Conservation (phyloP, 2,329 filamentous ascomycete genomes). For the Apiospora sp. region DNA sequence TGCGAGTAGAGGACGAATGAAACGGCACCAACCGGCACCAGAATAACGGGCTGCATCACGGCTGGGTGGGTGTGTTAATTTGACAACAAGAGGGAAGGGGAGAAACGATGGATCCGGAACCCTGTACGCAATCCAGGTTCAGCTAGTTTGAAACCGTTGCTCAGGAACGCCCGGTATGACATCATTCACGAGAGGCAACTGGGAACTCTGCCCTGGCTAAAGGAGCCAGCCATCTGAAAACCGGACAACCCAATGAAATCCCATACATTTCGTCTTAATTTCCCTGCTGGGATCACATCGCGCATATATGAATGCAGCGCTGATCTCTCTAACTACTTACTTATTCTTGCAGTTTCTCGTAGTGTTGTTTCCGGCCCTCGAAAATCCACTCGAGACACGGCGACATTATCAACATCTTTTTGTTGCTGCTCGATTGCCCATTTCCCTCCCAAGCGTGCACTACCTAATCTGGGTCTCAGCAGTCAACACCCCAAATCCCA, state of each 20-base stretch:
- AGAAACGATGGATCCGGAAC: slow-evolving; percentile 8
- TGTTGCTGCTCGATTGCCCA: neutral
- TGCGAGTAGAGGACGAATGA: slow-evolving; percentile 2
- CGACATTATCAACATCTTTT: neutral
- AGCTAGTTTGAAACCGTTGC: slow-evolving; percentile 21
- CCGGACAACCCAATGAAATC: neutral
- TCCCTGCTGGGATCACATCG: neutral
- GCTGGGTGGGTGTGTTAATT: slow-evolving; percentile 11
- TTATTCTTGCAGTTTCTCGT: neutral
- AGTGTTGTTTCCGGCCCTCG: neutral
- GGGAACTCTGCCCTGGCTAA: slow-evolving; percentile 10
- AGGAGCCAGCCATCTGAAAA: slow-evolving; percentile 4
- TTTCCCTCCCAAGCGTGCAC: neutral
- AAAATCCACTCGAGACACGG: neutral
- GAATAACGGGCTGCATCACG: slow-evolving; percentile 14
- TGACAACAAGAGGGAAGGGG: neutral
- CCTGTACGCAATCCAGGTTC: neutral
- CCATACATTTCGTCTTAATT: neutral
- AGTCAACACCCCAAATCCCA: neutral
- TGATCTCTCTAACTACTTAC: neutral
- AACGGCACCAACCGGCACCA: slow-evolving; percentile 8
- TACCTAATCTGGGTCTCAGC: neutral
- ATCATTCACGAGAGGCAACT: neutral
- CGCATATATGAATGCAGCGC: neutral
- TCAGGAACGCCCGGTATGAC: slow-evolving; percentile 17